Percentiles rank a stretch among this genome's conserved stretches.
Evolutionary conservation across 2,329 filamentous ascomycete species (phyloP).

Genomic region (Scedosporium apiospermum): DNA sequence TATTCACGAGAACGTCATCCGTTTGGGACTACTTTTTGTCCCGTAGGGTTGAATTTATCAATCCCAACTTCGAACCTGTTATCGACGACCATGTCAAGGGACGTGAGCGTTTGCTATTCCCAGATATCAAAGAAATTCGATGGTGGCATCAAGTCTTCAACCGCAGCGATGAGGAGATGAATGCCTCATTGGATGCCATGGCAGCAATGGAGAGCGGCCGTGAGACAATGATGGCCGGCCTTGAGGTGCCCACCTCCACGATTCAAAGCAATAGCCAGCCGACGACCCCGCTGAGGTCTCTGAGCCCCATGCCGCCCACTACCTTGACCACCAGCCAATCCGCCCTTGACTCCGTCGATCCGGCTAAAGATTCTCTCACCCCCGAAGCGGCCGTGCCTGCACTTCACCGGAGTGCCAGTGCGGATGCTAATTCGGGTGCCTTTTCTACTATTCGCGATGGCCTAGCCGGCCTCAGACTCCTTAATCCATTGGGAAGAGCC

Average conservation of each 20-base stretch:
- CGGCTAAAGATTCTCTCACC: slow-evolving; percentile 41
- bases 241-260: slow-evolving; percentile 19
- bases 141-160: slow-evolving; percentile 94
- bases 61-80: slow-evolving; percentile 64
- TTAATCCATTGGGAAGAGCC: slow-evolving; percentile 27
- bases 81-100: slow-evolving; percentile 73
- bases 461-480: slow-evolving; percentile 36
- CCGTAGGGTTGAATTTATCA: slow-evolving; percentile 70
- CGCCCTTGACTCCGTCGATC: slow-evolving; percentile 51
- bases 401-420: slow-evolving; percentile 34
- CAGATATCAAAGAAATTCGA: slow-evolving; percentile 63
- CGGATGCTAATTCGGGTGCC: slow-evolving; percentile 29
- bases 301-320: slow-evolving; percentile 28
- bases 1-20: slow-evolving; percentile 65
- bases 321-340: slow-evolving; percentile 32
- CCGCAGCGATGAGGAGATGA: slow-evolving; percentile 87
- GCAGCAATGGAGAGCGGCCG: slow-evolving; percentile 34
- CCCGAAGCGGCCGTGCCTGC: slow-evolving; percentile 25
- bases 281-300: slow-evolving; percentile 13
- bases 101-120: slow-evolving; percentile 76
- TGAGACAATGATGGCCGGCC: slow-evolving; percentile 24
- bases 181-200: slow-evolving; percentile 51
- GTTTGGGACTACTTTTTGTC: slow-evolving; percentile 96
- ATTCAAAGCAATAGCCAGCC: slow-evolving; percentile 16
- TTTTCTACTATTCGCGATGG: slow-evolving; percentile 38